phyloP scores from a whole-genome alignment of 225 moss, liverwort and hornwort genomes.

The Climacium dendroides region DNA sequence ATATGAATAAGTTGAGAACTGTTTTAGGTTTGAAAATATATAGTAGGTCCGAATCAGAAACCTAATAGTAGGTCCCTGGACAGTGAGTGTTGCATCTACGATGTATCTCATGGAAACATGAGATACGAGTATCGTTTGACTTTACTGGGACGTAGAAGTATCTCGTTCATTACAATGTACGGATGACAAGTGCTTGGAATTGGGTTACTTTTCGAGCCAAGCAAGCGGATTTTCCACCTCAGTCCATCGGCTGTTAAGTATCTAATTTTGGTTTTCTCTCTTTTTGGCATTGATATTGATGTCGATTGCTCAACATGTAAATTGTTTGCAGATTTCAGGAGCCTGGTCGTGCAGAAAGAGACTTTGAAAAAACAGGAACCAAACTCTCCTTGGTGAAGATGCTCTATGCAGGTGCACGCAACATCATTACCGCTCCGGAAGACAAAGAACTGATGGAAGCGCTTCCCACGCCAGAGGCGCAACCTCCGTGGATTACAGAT shows the following conservation, averaged over 20 bases:
- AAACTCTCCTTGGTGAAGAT: slow-evolving; percentile 14
- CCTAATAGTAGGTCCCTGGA: neutral
- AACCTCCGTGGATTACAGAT: slow-evolving; percentile 58
- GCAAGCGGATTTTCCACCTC: neutral
- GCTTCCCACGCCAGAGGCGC: neutral
- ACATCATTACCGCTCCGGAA: neutral
- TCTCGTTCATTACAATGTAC: neutral
- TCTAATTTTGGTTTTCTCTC: neutral
- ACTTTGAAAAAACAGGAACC: slow-evolving; percentile 36
- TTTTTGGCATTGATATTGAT: neutral
- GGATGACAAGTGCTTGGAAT: neutral
- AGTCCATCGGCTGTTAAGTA: neutral
- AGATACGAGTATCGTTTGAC: neutral
- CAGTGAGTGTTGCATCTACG: neutral
- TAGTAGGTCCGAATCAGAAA: neutral
- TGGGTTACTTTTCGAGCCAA: neutral
- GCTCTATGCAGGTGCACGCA: neutral
- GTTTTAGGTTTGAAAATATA: neutral
- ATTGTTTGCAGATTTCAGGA: slow-evolving; percentile 29
- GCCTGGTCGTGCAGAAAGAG: slow-evolving; percentile 54
- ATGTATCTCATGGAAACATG: neutral
- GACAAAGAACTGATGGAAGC: slow-evolving; percentile 10
- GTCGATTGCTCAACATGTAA: neutral
- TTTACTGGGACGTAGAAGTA: neutral
- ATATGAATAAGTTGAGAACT: neutral